Conservation (phyloP, 2,329 filamentous ascomycete species). For the Nectriaceae sp. region DNA sequence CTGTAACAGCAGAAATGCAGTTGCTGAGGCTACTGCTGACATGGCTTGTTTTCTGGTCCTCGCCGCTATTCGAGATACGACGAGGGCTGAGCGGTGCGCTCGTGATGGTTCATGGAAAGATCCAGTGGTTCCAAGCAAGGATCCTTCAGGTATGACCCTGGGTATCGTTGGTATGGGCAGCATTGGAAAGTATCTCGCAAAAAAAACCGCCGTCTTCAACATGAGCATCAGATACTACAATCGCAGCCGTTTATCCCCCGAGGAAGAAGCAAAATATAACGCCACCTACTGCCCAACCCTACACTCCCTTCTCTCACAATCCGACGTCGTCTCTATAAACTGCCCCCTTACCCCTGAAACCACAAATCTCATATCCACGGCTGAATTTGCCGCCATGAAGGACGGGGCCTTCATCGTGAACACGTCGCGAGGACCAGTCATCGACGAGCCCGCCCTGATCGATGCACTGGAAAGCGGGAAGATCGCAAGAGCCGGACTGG, state of each 20-base stretch:
- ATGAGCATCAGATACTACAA: slow-evolving; percentile 48
- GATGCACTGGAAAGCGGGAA: slow-evolving; percentile 48
- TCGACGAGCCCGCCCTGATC: slow-evolving; percentile 51
- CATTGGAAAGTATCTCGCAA: slow-evolving; percentile 47
- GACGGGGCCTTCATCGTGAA: slow-evolving; percentile 50
- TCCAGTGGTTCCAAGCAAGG: slow-evolving; percentile 35
- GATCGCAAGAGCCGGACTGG: slow-evolving; percentile 48
- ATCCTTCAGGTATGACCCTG: slow-evolving; percentile 46
- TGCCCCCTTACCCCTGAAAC: slow-evolving; percentile 45
- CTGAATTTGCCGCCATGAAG: slow-evolving; percentile 49
- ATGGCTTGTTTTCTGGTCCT: slow-evolving; percentile 43
- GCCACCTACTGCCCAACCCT: slow-evolving; percentile 40
- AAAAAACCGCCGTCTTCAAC: slow-evolving; percentile 42
- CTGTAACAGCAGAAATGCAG: slow-evolving; percentile 55
- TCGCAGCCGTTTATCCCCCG: slow-evolving; percentile 34
- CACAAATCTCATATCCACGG: slow-evolving; percentile 38
- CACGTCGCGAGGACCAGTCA: slow-evolving; percentile 50
- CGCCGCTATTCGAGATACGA: slow-evolving; percentile 46
- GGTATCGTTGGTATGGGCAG: slow-evolving; percentile 51
- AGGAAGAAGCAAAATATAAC: slow-evolving; percentile 36
- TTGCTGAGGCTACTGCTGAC: slow-evolving; percentile 53
- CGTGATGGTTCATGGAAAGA: slow-evolving; percentile 41
- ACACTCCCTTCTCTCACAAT: slow-evolving; percentile 39
- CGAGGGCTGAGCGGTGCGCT: slow-evolving; percentile 37
- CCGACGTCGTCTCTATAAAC: slow-evolving; percentile 44